These are phyloP conservation scores for Penicillium digitatum DNA, from an alignment of 2,329 filamentous ascomycete genomes.

Conservation along the genomic window DNA sequence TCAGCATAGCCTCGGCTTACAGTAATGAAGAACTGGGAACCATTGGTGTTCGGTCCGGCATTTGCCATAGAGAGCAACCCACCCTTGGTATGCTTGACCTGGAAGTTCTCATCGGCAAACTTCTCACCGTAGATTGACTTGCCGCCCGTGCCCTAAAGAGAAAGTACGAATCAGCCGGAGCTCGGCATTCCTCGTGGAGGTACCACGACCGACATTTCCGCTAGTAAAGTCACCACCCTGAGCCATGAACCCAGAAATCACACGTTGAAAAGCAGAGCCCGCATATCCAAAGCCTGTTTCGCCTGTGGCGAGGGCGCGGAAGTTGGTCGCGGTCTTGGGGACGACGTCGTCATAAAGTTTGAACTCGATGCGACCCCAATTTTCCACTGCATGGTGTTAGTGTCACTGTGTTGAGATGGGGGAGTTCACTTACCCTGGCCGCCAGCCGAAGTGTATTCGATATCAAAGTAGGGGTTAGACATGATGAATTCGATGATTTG, in stretches of 20 bases:
- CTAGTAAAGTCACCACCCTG: slow-evolving; percentile 91
- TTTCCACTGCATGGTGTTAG: not conserved
- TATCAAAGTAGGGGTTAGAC: not conserved
- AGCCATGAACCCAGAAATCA: slow-evolving; percentile 87
- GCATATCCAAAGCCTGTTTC: slow-evolving; percentile 78
- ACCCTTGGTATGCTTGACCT: slow-evolving; percentile 63
- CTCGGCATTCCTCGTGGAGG: not conserved
- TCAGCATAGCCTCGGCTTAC: slow-evolving; percentile 32
- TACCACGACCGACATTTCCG: slow-evolving; percentile 65
- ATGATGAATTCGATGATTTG: not conserved
- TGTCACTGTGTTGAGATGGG: not conserved
- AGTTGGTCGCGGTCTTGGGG: slow-evolving; percentile 80
- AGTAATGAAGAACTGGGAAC: slow-evolving; percentile 66
- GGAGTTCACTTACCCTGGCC: not conserved
- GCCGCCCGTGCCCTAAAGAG: slow-evolving; percentile 71
- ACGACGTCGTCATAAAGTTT: slow-evolving; percentile 77
- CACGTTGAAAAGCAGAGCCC: slow-evolving; percentile 79
- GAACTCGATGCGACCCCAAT: slow-evolving; percentile 72
- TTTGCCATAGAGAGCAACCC: slow-evolving; percentile 88
- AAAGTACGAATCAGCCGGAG: not conserved
- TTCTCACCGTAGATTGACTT: slow-evolving; percentile 91
- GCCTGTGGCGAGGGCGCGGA: slow-evolving; percentile 72
- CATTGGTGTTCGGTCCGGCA: slow-evolving; percentile 82
- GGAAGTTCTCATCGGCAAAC: slow-evolving; percentile 87
- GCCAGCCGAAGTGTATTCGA: not conserved